Evolutionary conservation across 2,329 filamentous ascomycete species (phyloP).

Genomic region (Apiospora rasikravindrae): DNA sequence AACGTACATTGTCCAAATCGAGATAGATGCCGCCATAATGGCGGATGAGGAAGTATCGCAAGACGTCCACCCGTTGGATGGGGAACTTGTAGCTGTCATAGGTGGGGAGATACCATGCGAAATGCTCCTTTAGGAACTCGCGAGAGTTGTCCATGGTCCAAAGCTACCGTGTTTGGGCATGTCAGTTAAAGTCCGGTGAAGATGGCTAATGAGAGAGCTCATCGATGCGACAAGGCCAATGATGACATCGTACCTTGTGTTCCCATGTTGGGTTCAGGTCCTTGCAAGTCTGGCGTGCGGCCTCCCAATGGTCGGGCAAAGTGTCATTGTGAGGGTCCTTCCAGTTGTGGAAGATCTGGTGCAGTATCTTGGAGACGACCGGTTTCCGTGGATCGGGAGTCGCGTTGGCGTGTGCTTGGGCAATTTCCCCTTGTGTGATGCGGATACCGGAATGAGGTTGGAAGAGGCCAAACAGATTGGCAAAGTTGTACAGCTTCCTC

Average conservation of each 20-base stretch:
- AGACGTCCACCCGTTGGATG: conserved; percentile 78
- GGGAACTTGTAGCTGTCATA: conserved; percentile 77
- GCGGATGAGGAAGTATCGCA: conserved; percentile 79
- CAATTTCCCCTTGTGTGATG: conserved; percentile 24
- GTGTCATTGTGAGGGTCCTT: conserved; percentile 29
- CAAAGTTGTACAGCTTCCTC: not conserved
- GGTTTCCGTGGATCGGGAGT: conserved; percentile 16
- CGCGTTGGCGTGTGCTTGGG: conserved; percentile 20
- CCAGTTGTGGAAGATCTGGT: conserved; percentile 39
- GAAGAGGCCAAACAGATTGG: conserved; percentile 22
- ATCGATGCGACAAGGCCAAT: not conserved
- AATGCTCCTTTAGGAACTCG: conserved; percentile 74
- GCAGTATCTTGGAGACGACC: conserved; percentile 37
- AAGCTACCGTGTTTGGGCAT: conserved; percentile 52
- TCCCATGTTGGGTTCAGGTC: conserved; percentile 34
- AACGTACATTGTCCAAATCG: conserved; percentile 64
- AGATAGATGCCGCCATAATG: conserved; percentile 83
- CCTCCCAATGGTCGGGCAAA: conserved; percentile 34
- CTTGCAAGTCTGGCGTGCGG: conserved; percentile 32
- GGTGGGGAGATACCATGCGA: conserved; percentile 79
- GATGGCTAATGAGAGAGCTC: not conserved
- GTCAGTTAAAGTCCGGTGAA: not conserved
- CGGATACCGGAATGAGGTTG: conserved; percentile 23
- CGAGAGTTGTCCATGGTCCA: conserved; percentile 76
- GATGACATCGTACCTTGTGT: conserved; percentile 29